Evolutionary conservation across 495 filamentous ascomycete genomes (phyloP), one percentile per base, ranked within the genome.

Genomic region (Penicillium soppii): DNA sequence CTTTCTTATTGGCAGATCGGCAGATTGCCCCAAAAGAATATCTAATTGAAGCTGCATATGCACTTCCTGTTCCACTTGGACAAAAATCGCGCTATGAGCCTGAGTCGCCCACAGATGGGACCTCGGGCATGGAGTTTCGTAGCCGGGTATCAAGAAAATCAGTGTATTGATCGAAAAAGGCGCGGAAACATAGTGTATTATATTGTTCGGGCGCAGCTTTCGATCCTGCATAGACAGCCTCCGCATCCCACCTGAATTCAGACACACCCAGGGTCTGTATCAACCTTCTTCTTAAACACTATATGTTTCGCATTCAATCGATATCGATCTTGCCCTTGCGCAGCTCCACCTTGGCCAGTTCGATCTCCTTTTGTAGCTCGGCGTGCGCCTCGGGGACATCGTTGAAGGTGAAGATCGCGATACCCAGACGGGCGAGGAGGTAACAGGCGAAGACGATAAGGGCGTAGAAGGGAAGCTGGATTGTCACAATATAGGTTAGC

Each of bases 401-500:
- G 73, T 95, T 91, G 80, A 98, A 98, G 30, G 91, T 96, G 59
- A 95, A 77, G 56, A 98, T 88, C 32, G 92, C 92, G 76, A 84
- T 83, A 43, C 94, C 94, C 22, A 98, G 82, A 54, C 90, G 90
- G 76, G 87, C 90, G 44, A 97, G 85, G 5, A 98, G 84, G 74
- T 91, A 97, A 37, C 92, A 87, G 71, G 91, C 94, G 69, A 97
- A 94, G 42, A 86, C 85, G 55, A 98, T 91, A 54, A 97, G 74
- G 22, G 81, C 83, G 86, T 91, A 97, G 76, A 97, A 89, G 21
- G 94, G 94, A 22, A 97, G 77, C 91, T 96, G 56, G 27, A 59
- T 33, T 21, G 26, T 29, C 25, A 26, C 15, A 29, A 5, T n/a
- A 38, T 26, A 19, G 19, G 30, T 47, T 30, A 37, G 40, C 42